These are phyloP conservation scores for Aureobasidium namibiae DNA, from an alignment of 2,329 filamentous ascomycete genomes.

Conservation along the genomic window DNA sequence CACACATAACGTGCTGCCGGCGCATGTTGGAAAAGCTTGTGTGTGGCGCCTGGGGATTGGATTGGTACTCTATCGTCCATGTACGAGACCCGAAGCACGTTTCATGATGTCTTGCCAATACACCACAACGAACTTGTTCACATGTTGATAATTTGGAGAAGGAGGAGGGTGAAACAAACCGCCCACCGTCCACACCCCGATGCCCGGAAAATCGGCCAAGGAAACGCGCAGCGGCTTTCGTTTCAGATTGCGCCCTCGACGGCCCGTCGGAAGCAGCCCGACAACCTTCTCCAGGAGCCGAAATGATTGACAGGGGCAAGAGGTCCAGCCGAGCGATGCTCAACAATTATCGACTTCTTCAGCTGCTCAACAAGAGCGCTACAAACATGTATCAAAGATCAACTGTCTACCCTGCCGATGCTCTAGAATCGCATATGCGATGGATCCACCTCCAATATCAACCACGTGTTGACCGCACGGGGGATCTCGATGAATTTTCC, in stretches of 20 bases:
- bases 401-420: background rate
- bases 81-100: background rate
- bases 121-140: background rate
- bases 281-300: slow-evolving; percentile 8
- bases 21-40: slow-evolving; percentile 1
- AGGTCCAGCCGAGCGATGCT: background rate
- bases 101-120: background rate
- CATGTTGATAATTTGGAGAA: background rate
- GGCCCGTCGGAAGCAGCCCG: background rate
- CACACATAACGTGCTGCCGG: slow-evolving; percentile 4
- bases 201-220: background rate
- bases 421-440: background rate
- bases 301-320: slow-evolving; percentile 9
- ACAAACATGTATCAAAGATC: background rate
- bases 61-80: background rate
- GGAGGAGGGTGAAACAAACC: background rate
- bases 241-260: slow-evolving; percentile 5
- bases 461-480: background rate
- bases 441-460: background rate
- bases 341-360: background rate
- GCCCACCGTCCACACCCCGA: background rate
- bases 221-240: background rate
- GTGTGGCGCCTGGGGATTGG: background rate
- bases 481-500: background rate
- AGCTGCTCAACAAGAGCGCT: background rate